Conservation (phyloP, 345 rosid species). For the Brassica juncea region DNA sequence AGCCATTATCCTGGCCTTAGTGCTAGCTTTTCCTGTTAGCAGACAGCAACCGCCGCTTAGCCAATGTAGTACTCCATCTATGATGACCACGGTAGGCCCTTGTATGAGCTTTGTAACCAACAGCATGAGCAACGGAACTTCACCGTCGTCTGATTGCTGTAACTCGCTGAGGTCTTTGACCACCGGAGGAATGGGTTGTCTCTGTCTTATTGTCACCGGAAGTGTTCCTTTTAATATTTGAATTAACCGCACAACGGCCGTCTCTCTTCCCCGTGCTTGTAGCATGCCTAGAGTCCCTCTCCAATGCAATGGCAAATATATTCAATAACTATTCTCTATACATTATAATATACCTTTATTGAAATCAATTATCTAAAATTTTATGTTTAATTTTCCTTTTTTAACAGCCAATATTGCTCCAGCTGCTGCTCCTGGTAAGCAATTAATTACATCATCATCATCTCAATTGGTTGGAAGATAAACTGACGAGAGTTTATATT, state of each 20-base stretch:
- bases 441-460: background rate
- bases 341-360: background rate
- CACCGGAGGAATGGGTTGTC: constrained; percentile 60
- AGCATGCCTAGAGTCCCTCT: constrained; percentile 80
- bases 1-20: background rate
- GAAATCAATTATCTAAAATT: background rate
- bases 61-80: constrained; percentile 53
- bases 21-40: constrained; percentile 39
- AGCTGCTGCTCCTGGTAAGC: constrained; percentile 75
- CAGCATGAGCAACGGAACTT: constrained; percentile 56
- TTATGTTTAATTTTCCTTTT: background rate
- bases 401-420: constrained; percentile 57
- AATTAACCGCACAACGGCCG: constrained; percentile 70
- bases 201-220: constrained; percentile 69
- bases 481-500: background rate
- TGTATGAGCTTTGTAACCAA: constrained; percentile 71
- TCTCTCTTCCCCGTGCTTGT: constrained; percentile 84
- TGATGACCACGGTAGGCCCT: constrained; percentile 58
- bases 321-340: background rate
- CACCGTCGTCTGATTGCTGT: constrained; percentile 69
- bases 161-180: constrained; percentile 60
- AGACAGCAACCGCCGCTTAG: constrained; percentile 51
- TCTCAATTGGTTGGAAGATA: background rate
- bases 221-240: constrained; percentile 70
- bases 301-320: constrained; percentile 64